Base-by-base conservation (phyloP, 2,329 filamentous ascomycete genomes). In the Penicillium sp. region DNA sequence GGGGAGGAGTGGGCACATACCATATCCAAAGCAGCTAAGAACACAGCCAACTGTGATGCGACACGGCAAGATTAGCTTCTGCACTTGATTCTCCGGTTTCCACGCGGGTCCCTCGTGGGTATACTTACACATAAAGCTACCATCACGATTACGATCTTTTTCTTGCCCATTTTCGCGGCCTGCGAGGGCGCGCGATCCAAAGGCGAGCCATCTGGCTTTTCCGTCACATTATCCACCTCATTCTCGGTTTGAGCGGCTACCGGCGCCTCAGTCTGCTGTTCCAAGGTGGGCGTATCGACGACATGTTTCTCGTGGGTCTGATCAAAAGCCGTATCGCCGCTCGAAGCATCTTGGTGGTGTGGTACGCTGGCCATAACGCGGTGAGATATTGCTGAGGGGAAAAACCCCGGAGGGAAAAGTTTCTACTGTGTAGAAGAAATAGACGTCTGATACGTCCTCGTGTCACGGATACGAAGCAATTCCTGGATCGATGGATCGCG, bases 21-120 rank as follows among this genome's bases (percentile, higher is more conserved):
- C 64, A 82, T 80, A 58, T 84, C 81, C 34, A 84, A 66, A 28
- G 81, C 81, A 10, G 80, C 80, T 22, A 84, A 74, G 46, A 83
- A 80, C 11, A 83, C 71, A 7, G 79, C 79, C 65, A 82, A 75
- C 73, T 75, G 50, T 28, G 50, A 46, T 18, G 27, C 9, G 31
- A 37, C 40, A 25, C 19, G 29, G 4, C 39, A 1, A 48, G n/a
- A 37, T 63, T 52, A 58, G 54, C 29, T 44, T 46, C 37, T 39
- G 35, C n/a, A 43, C 18, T 40, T n/a, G 13, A 14, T 14, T 33
- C n/a, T 25, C 19, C 14, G 10, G 22, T 13, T 12, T 22, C 14
- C 16, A 16, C 38, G 38, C 28, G 14, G 9, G 13, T 12, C 9
- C 19, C 16, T 31, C 28, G 30, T 36, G 46, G 11, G 18, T 19